Conservation (phyloP, 2,329 filamentous ascomycete genomes). For the Conoideocrella luteorostrata region DNA sequence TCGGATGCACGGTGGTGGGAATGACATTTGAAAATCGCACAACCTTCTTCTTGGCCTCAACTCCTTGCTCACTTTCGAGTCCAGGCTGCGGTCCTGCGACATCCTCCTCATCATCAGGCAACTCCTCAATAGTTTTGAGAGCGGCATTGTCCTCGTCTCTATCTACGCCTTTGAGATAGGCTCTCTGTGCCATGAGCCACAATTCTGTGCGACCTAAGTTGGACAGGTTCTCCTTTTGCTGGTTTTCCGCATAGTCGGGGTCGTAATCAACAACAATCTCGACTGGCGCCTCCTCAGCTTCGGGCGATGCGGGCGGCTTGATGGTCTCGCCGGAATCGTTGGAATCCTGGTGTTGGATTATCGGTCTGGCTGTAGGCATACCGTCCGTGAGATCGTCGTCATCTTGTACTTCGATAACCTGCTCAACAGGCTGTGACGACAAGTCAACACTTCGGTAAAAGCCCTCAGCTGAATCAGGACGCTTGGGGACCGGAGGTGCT, state of each 20-base stretch:
- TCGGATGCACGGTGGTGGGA: constrained; percentile 38
- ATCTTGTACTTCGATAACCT: constrained; percentile 52
- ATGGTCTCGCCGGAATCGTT: constrained; percentile 24
- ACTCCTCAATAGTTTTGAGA: constrained; percentile 31
- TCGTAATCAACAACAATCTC: constrained; percentile 68
- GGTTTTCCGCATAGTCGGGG: constrained; percentile 65
- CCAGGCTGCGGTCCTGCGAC: constrained; percentile 11
- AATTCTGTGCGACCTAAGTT: constrained; percentile 78
- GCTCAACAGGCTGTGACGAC: constrained; percentile 52
- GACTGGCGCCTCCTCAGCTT: constrained; percentile 50
- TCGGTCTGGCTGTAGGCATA: constrained; percentile 60
- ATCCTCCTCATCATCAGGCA: constrained; percentile 22
- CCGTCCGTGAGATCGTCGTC: constrained; percentile 46
- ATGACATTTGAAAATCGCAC: constrained; percentile 64
- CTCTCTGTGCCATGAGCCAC: constrained; percentile 78
- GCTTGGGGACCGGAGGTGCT: constrained; percentile 28
- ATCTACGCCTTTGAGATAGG: constrained; percentile 65
- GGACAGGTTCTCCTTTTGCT: constrained; percentile 62
- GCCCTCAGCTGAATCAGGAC: constrained; percentile 31
- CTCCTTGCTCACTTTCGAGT: constrained; percentile 19
- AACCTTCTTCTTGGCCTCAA: constrained; percentile 55
- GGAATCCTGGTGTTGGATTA: constrained; percentile 25
- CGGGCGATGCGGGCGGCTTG: constrained; percentile 22
- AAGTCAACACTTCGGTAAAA: constrained; percentile 32
- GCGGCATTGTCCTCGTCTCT: constrained; percentile 32